A percentile compares a stretch with the other conserved stretches of the same genome.
Conservation (phyloP, 768 basidiomycete species). For the Russula vinacea region DNA sequence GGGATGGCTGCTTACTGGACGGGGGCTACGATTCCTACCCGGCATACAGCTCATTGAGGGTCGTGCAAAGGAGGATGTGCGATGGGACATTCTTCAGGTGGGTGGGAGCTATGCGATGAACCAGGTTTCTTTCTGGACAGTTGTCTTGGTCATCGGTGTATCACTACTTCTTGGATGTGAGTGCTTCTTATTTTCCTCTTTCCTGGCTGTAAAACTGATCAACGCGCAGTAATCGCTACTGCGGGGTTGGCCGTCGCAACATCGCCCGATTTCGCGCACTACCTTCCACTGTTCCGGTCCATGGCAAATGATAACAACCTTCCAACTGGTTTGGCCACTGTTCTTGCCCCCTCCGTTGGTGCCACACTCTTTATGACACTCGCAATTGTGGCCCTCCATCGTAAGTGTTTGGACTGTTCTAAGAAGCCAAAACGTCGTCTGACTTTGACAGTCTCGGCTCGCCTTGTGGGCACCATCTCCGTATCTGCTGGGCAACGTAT, state of each 20-base stretch:
- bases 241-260: conserved; percentile 62
- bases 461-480: conserved; percentile 52
- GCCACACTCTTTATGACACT: conserved; percentile 56
- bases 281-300: conserved; percentile 59
- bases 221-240: conserved; percentile 59
- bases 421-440: neutral
- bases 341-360: conserved; percentile 63
- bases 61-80: conserved; percentile 75
- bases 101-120: conserved; percentile 49
- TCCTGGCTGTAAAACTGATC: neutral
- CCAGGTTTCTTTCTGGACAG: conserved; percentile 53
- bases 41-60: conserved; percentile 72
- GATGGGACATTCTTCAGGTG: conserved; percentile 71
- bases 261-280: conserved; percentile 73
- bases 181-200: conserved; percentile 34
- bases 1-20: conserved; percentile 77
- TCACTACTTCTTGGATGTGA: conserved; percentile 59
- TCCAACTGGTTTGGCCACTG: conserved; percentile 61
- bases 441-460: conserved; percentile 24
- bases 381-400: conserved; percentile 50
- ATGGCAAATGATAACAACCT: conserved; percentile 50
- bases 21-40: conserved; percentile 59
- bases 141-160: conserved; percentile 48
- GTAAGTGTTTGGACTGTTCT: conserved; percentile 43
- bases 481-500: conserved; percentile 59